Evolutionary conservation across 176 grass and related monocot species (phyloP).

Genomic region (Carex cristatella): DNA sequence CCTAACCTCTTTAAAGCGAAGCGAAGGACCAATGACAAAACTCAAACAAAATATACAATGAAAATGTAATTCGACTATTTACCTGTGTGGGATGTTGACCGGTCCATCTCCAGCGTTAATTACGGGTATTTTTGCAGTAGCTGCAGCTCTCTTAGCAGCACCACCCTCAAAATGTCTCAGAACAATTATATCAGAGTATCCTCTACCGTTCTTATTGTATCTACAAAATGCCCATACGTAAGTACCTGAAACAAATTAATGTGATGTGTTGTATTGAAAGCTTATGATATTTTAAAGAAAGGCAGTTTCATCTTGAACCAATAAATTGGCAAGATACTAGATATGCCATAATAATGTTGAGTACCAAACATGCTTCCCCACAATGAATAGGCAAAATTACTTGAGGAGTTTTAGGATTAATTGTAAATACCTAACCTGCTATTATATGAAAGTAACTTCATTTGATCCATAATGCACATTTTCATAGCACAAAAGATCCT

Average conservation of each 20-base stretch:
- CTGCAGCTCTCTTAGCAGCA: slow-evolving; percentile 62
- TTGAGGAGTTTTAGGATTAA: neutral
- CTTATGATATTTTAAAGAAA: neutral
- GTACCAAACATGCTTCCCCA: neutral
- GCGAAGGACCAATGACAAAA: neutral
- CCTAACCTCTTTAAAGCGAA: neutral
- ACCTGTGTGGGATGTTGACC: slow-evolving; percentile 89
- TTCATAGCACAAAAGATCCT: neutral
- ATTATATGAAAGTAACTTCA: neutral
- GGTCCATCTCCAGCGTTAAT: slow-evolving; percentile 87
- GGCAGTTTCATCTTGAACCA: neutral
- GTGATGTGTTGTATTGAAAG: neutral
- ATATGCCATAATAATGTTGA: neutral
- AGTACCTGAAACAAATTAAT: neutral
- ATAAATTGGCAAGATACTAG: no score
- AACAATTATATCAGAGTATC: slow-evolving; percentile 82
- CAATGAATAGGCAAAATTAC: neutral
- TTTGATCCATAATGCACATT: neutral
- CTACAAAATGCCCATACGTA: slow-evolving; percentile 32
- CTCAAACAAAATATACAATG: neutral
- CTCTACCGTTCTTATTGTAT: slow-evolving; percentile 91
- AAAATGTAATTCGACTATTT: slow-evolving; percentile 21
- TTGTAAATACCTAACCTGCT: neutral
- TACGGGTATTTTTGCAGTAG: slow-evolving; percentile 56
- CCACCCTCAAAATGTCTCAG: slow-evolving; percentile 91